Base-by-base conservation (phyloP, 805 yeast species). In the Yarrowia osloensis region DNA sequence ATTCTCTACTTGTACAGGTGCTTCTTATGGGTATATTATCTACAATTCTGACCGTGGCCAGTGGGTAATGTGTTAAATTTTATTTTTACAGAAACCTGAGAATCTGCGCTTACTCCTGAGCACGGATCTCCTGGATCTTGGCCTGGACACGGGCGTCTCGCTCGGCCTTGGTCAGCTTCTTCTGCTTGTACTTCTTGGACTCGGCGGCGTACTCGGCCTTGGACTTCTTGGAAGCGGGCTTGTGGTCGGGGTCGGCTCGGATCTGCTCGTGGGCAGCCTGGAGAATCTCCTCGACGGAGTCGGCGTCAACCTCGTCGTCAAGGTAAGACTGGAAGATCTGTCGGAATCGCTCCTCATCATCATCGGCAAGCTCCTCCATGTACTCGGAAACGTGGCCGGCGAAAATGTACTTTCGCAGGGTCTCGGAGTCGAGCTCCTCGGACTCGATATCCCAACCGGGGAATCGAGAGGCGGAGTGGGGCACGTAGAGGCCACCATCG, bases 311-410 rank as follows among this genome's bases (percentile, higher is more conserved):
- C 82, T 91, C 98, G 78, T 94, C 98, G 76, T 88, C 97, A 75
- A 95, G 82, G 94, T 95, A 95, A 78, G 92, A 87, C 86, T 90
- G 88, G 96, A 94, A 94, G 81, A 94, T 86, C 80, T 90, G 87
- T 83, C 88, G 88, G 97, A 88, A 94, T 86, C 95, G 94, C 88
- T 94, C 99, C 87, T 94, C 99, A 89, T 94, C 99, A 82, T 94
- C 99, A 79, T 95, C 99, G 82, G 95, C 94, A 81, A 95, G 90
- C 87, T 94, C 98, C 88, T 95, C 99, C 97, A 95, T 95, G 95
- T 95, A 95, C 88, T 95, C 98, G 79, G 99, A 88, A 80, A 95
- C 93, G 90, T 95, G 99, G 83, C 98, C 98, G 86, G 97, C 98
- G 81, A 94, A 89, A 87, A 95, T 95, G 96, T 95, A 95, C 85